These are phyloP conservation scores for Umbellularia californica DNA, from an alignment of 164 flowering plant species.

Conservation along the genomic window DNA sequence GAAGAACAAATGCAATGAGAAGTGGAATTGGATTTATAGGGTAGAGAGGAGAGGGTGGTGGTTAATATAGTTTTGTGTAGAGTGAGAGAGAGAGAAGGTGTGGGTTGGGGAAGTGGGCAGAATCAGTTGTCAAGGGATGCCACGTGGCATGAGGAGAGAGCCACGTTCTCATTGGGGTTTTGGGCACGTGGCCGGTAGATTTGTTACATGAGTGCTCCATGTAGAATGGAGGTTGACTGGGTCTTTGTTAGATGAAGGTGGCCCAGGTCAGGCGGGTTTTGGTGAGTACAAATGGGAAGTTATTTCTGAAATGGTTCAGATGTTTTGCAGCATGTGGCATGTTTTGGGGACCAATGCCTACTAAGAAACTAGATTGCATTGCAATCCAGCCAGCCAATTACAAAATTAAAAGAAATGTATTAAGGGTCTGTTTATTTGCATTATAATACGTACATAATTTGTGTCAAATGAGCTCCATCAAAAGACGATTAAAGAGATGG, in stretches of 20 bases:
- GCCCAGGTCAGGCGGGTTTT: no score
- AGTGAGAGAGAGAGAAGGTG: neutral
- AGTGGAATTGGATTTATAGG: neutral
- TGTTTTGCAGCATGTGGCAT: neutral
- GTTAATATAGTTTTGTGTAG: neutral
- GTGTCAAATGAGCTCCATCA: no score
- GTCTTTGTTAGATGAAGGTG: neutral
- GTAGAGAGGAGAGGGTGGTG: slow-evolving; percentile 1
- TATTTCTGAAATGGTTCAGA: no score
- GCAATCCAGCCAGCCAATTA: neutral
- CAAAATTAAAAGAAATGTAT: no score
- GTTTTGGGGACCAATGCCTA: neutral
- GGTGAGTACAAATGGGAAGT: no score
- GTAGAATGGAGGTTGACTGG: neutral
- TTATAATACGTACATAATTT: no score
- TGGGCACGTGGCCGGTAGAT: neutral
- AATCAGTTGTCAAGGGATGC: neutral
- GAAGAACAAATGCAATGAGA: neutral
- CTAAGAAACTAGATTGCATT: neutral
- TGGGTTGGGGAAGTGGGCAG: neutral
- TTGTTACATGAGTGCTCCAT: neutral
- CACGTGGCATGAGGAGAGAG: slow-evolving; percentile 1
- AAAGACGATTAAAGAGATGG: no score
- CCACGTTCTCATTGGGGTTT: neutral
- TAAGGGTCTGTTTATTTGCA: no score